Percentiles rank a stretch among this genome's conserved stretches.
phyloP scores from a whole-genome alignment of 257 asterid genomes.

The Scutellaria barbata region DNA sequence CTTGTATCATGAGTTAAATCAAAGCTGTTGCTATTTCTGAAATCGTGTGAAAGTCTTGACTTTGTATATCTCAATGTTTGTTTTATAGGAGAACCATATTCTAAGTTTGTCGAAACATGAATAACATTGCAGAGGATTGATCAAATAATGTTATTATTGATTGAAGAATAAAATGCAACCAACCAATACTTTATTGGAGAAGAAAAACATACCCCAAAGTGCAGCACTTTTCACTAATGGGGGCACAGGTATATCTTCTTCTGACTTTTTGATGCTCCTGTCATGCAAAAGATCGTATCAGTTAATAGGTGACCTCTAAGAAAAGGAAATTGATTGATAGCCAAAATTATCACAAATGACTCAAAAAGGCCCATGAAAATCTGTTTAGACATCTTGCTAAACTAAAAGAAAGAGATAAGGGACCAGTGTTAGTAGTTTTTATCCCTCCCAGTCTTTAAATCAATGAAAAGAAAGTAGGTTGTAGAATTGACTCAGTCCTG shows the following conservation, averaged over 20 bases:
- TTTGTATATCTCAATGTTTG: no score
- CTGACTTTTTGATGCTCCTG: constrained; percentile 88
- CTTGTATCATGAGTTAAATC: no score
- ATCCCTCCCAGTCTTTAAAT: not conserved
- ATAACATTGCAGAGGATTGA: not conserved
- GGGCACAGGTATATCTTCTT: constrained; percentile 90
- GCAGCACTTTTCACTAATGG: constrained; percentile 87
- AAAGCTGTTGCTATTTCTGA: no score
- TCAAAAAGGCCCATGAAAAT: not conserved
- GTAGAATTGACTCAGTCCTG: no score
- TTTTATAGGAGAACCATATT: no score
- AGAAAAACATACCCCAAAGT: constrained; percentile 77
- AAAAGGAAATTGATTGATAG: constrained; percentile 1
- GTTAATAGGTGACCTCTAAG: not conserved
- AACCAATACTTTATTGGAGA: constrained; percentile 1
- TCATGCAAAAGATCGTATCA: constrained; percentile 22
- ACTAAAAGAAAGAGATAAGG: no score
- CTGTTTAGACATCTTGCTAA: not conserved
- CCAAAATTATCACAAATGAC: constrained; percentile 5
- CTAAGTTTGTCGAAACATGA: no score
- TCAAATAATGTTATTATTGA: not conserved
- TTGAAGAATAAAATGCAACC: not conserved
- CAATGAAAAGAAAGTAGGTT: not conserved
- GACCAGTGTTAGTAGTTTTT: not conserved
- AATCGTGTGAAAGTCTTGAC: no score